Base-by-base conservation (phyloP, 495 filamentous ascomycete species). In the Haplographium delicatum region DNA sequence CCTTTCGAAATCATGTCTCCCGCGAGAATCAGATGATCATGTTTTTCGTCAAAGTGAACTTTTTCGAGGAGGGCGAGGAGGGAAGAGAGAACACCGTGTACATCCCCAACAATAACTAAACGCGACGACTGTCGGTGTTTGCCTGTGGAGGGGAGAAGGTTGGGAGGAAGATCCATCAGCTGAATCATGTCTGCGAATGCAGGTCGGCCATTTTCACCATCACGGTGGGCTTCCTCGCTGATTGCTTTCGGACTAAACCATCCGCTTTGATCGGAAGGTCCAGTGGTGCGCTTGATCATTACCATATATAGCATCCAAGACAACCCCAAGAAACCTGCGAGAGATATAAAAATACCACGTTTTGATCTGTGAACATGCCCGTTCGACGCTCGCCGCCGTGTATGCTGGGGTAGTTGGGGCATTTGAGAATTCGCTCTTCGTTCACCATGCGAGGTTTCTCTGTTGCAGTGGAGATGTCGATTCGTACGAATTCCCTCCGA, bases 1-100 rank as follows among this genome's bases (percentile, higher is more conserved):
- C 93, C 93, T 65, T 95, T 95, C 57, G 83, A 81, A 57, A 96
- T 81, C 54, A 95, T 71, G 62, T 96, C 91, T 7, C 93, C 93
- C 4, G 81, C 75, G 48, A 95, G 73, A 11, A 96, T 74, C 8
- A 96, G 72, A 58, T 94, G 87, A 66, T 98, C 93, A 0, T 65
- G 58, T 13, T 64, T 52, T 11, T 61, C 37, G 34, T 85, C 67
- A 65, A 87, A 96, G 2, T 72, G 60, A 4, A 86, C 68, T 57
- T 90, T 83, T 1, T 72, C 54, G 10, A 98, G 73, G 5, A 98
- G 75, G 11, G 67, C 61, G 34, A 76, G 64, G 56, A 96, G 71
- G 47, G 86, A 76, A 19, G 73, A 53, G 40, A 78, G 76, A 61
- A 90, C 90, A 5, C 91, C 91, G 73, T 97, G 91, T 4, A 96